phyloP scores from a whole-genome alignment of 148 eudicot species.

The Camellia sinensis region DNA sequence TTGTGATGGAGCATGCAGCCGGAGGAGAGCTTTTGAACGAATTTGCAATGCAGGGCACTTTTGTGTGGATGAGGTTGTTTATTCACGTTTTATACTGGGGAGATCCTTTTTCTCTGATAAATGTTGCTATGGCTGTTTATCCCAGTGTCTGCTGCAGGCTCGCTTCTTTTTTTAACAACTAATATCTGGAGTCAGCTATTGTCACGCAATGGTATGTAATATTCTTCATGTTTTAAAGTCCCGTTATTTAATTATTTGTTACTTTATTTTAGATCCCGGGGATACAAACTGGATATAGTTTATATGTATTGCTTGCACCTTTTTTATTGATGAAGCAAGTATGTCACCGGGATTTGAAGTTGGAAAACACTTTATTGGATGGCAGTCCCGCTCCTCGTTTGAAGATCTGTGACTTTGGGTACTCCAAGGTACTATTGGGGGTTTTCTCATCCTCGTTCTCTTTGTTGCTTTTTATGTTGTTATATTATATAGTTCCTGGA shows the following conservation, averaged over 20 bases:
- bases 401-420: conserved; percentile 69
- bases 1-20: conserved; percentile 88
- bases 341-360: conserved; percentile 62
- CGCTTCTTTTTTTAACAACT: conserved; percentile 85
- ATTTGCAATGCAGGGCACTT: conserved; percentile 61
- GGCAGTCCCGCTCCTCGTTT: conserved; percentile 56
- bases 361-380: conserved; percentile 59
- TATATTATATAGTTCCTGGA: neutral
- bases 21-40: conserved; percentile 80
- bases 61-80: conserved; percentile 74
- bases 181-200: conserved; percentile 82
- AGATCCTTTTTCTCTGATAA: neutral
- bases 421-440: conserved; percentile 49
- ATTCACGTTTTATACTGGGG: conserved; percentile 1
- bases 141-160: conserved; percentile 43
- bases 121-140: neutral
- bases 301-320: conserved; percentile 8
- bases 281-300: neutral
- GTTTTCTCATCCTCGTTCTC: neutral
- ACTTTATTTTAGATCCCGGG: neutral
- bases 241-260: neutral
- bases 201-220: conserved; percentile 63
- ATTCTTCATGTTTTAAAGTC: neutral
- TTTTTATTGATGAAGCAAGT: conserved; percentile 42
- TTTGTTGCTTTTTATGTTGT: neutral